Evolutionary conservation across 345 rosid species (phyloP).

Genomic region (Kandelia obovata): DNA sequence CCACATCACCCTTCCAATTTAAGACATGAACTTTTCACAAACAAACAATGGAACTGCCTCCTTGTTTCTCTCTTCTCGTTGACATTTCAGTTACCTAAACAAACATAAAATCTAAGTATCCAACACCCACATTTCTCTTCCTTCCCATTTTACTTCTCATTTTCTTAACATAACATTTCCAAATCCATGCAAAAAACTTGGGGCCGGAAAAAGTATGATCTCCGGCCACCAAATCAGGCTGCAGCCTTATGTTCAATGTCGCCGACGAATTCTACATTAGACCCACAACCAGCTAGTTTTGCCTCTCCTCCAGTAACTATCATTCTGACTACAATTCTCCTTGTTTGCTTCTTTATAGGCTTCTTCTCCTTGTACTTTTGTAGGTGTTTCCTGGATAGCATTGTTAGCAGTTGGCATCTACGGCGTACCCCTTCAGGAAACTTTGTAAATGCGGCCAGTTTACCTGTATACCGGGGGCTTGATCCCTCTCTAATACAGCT

Average conservation of each 20-base stretch:
- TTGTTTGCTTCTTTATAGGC: conserved; percentile 58
- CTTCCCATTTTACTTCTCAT: neutral
- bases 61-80: conserved; percentile 22
- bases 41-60: neutral
- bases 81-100: neutral
- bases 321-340: conserved; percentile 49
- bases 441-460: conserved; percentile 6
- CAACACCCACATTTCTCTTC: neutral
- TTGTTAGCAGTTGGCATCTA: conserved; percentile 40
- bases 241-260: conserved; percentile 34
- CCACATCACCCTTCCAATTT: conserved; percentile 35
- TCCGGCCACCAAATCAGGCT: conserved; percentile 42
- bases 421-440: conserved; percentile 34
- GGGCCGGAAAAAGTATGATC: conserved; percentile 42
- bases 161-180: neutral
- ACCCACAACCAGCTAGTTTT: conserved; percentile 6
- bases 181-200: conserved; percentile 34
- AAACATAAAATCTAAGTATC: neutral
- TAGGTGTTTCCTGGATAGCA: conserved; percentile 48
- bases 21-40: conserved; percentile 10
- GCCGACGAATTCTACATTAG: neutral
- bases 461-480: conserved; percentile 39
- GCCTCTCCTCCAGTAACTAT: conserved; percentile 46
- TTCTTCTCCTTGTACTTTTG: conserved; percentile 63
- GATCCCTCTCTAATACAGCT: conserved; percentile 48